Evolutionary conservation across 208 protist genomes (phyloP), one percentile per base, ranked within the genome.

Genomic region (Balamuthia mandrillaris): DNA sequence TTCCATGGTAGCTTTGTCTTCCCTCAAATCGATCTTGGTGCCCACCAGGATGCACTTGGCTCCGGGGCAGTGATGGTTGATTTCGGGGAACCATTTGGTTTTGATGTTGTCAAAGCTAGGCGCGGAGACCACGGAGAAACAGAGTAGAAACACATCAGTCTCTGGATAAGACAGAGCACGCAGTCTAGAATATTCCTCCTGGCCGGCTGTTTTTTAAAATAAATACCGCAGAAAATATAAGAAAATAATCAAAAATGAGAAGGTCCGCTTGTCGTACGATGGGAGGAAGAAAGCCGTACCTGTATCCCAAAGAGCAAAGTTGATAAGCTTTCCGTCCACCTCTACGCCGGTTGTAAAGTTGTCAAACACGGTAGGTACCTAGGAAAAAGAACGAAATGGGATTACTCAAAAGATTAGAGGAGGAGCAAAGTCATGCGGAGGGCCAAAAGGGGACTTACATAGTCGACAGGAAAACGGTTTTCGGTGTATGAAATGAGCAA

Each of bases 131-230:
- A 94, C 78, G 12, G 81, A 90, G 82, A 93, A 95, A 75, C 92
- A 94, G 41, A 95, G 70, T 2, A 95, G 51, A 52, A 91, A 91
- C 14, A 90, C 61, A 82, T 86, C 78, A 4, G 88, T 91, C 47
- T 78, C 81, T 18, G 86, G 86, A 86, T 95, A 96, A 33, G 63
- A 87, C 18, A 96, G 87, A 29, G 93, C 90, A n/a, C 95, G 47
- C 31, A 96, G 87, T 56, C 91, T 77, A 45, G 95, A 93, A 82
- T 95, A 96, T 75, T 97, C 95, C 77, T 96, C 94, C 85, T 95
- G 93, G 35, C 75, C 75, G 39, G 93, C 93, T 65, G 93, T 95
- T 86, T 95, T 91, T 92, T 94, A 96, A 1, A n/a, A 60, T 21
- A 56, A 16, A 56, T 21, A 6, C 2, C 0, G 24, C 42, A 12